Evolutionary conservation across 2,329 filamentous ascomycete genomes (phyloP).

Genomic region (Colletotrichum tofieldiae): DNA sequence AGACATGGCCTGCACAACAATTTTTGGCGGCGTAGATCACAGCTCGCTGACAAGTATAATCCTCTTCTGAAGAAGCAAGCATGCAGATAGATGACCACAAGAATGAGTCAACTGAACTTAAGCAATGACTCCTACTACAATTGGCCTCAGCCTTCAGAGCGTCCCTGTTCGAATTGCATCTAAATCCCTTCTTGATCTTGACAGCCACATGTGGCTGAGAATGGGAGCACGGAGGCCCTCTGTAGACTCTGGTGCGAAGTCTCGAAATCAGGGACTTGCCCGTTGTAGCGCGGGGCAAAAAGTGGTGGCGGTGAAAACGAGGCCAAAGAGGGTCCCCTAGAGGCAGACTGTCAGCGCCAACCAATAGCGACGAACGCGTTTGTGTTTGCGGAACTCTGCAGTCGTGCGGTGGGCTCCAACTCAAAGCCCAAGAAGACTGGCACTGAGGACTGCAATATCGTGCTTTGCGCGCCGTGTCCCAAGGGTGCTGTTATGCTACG

Average conservation of each 20-base stretch:
- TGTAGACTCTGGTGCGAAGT: background rate
- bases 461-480: constrained; percentile 18
- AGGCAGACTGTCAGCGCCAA: background rate
- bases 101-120: background rate
- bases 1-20: background rate
- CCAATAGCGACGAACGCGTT: constrained; percentile 34
- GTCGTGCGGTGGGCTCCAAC: constrained; percentile 10
- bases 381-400: constrained; percentile 24
- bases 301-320: constrained; percentile 30
- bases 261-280: constrained; percentile 18
- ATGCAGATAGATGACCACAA: background rate
- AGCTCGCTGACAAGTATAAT: background rate
- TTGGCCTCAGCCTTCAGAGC: constrained; percentile 13
- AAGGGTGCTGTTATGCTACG: background rate
- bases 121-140: background rate
- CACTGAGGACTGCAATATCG: constrained; percentile 9
- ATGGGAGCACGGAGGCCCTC: background rate
- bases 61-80: background rate
- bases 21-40: background rate
- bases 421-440: constrained; percentile 6
- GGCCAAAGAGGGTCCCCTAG: constrained; percentile 1
- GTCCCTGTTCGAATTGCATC: background rate
- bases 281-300: constrained; percentile 15
- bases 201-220: constrained; percentile 9
- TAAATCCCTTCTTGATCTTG: background rate